Conservation (phyloP, 257 asterid species). For the Eucommia ulmoides region DNA sequence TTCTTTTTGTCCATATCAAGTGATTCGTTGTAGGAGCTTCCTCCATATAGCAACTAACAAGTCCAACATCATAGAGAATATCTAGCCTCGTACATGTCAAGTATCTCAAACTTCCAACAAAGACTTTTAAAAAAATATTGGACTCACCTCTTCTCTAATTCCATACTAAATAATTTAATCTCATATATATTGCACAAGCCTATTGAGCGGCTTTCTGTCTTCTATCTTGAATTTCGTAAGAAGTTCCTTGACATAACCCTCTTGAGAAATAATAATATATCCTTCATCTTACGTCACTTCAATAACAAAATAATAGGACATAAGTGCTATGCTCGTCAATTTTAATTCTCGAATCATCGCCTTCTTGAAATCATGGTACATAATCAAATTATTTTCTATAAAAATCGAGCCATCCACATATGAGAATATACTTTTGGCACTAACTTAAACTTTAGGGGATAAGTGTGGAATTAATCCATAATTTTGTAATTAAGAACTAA, state of each 20-base stretch:
- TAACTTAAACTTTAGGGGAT: too few relatives aligned
- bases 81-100: not conserved
- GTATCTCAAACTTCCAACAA: not conserved
- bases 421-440: too few relatives aligned
- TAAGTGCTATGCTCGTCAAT: not conserved
- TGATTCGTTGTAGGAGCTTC: not conserved
- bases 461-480: too few relatives aligned
- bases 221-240: not conserved
- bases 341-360: not conserved
- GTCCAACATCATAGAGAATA: not conserved
- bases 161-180: not conserved
- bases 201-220: not conserved
- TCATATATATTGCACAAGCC: not conserved
- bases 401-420: not conserved
- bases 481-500: too few relatives aligned
- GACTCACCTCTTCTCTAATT: not conserved
- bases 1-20: not conserved
- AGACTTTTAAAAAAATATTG: not conserved
- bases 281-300: not conserved
- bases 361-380: not conserved
- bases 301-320: not conserved
- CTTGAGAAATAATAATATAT: not conserved
- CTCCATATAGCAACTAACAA: not conserved
- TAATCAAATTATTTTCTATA: not conserved
- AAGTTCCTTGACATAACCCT: not conserved